A percentile compares a stretch with the other conserved stretches of the same genome.
These are phyloP conservation scores for Leavenworthia alabamica DNA, from an alignment of 345 rosid species.

Conservation along the genomic window DNA sequence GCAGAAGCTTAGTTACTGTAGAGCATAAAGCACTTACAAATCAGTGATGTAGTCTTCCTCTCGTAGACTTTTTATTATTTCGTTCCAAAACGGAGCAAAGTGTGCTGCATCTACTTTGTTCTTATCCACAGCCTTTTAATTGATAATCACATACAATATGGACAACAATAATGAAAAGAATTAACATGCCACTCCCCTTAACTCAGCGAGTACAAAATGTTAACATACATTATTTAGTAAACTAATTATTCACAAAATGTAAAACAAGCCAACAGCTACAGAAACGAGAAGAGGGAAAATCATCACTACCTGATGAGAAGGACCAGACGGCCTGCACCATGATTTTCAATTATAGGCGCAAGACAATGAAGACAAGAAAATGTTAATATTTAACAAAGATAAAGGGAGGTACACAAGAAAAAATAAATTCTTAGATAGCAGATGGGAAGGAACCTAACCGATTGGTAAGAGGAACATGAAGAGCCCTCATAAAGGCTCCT, in stretches of 20 bases:
- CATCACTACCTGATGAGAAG: slow-evolving; percentile 44
- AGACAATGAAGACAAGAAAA: slow-evolving; percentile 2
- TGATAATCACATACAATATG: slow-evolving; percentile 18
- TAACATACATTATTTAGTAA: not conserved
- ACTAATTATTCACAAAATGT: not conserved
- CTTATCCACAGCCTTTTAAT: slow-evolving; percentile 47
- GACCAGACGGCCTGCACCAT: slow-evolving; percentile 52
- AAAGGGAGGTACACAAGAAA: not conserved
- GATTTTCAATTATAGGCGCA: slow-evolving; percentile 9
- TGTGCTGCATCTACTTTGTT: slow-evolving; percentile 72
- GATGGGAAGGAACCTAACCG: slow-evolving; percentile 40
- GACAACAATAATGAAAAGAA: slow-evolving; percentile 6
- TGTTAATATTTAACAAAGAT: slow-evolving; percentile 7
- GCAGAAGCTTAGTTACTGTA: slow-evolving; percentile 7
- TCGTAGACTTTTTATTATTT: slow-evolving; percentile 72
- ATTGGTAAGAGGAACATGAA: slow-evolving; percentile 52
- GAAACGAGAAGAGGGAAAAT: not conserved
- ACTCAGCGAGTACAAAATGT: not conserved
- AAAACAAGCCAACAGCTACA: slow-evolving; percentile 17
- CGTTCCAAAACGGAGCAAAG: slow-evolving; percentile 96
- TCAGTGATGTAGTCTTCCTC: slow-evolving; percentile 88
- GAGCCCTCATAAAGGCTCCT: slow-evolving; percentile 60
- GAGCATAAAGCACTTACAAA: slow-evolving; percentile 48
- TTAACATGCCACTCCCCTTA: slow-evolving; percentile 2
- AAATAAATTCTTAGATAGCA: slow-evolving; percentile 1